These are phyloP conservation scores for Fusarium incarnatum DNA, from an alignment of 2,329 filamentous ascomycete genomes.

Conservation along the genomic window DNA sequence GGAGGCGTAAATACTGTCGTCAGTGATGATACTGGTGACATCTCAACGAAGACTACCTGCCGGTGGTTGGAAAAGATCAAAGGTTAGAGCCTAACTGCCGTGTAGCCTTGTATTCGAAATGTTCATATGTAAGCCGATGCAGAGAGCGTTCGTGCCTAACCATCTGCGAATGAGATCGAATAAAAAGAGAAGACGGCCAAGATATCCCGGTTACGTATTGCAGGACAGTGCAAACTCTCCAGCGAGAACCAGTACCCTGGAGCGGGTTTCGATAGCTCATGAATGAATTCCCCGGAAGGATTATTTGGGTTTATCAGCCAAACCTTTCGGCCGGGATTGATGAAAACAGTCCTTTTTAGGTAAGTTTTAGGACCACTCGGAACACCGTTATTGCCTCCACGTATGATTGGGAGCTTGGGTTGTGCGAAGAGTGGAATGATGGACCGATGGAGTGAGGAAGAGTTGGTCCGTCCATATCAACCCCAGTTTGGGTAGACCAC, in stretches of 20 bases:
- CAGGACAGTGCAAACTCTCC: constrained; percentile 24
- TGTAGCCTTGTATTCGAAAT: constrained; percentile 19
- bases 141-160: constrained; percentile 20
- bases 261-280: constrained; percentile 7
- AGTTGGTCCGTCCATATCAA: constrained; percentile 37
- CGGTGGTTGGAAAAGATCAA: constrained; percentile 11
- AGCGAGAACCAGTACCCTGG: constrained; percentile 1
- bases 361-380: constrained; percentile 22
- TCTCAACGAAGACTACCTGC: background rate
- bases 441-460: constrained; percentile 35
- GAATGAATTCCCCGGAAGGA: constrained; percentile 1
- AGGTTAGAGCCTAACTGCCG: constrained; percentile 22
- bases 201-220: constrained; percentile 10
- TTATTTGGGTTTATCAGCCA: constrained; percentile 12
- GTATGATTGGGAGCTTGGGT: constrained; percentile 28
- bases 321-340: constrained; percentile 10
- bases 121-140: constrained; percentile 18
- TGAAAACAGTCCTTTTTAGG: constrained; percentile 18
- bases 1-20: constrained; percentile 2
- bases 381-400: constrained; percentile 8
- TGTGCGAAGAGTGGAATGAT: constrained; percentile 34
- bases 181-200: constrained; percentile 7
- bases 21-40: background rate
- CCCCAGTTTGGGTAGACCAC: constrained; percentile 28
- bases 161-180: constrained; percentile 8